These are phyloP conservation scores for Gastroboletus turbinatus DNA, from an alignment of 1,284 basidiomycete genomes.

Conservation along the genomic window DNA sequence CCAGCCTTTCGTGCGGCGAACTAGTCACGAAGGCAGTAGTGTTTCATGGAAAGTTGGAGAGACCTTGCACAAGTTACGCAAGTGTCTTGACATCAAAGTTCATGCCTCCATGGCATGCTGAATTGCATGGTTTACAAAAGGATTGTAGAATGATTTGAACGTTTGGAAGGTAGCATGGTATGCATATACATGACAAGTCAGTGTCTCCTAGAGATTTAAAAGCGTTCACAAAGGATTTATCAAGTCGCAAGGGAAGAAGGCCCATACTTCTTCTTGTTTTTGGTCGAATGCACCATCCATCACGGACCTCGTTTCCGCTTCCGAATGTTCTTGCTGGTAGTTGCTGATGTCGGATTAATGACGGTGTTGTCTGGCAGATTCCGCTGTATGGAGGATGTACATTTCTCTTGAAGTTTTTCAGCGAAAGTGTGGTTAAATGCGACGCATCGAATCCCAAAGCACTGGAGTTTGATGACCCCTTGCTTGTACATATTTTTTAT, in stretches of 20 bases:
- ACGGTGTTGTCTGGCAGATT: background rate
- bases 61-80: constrained; percentile 44
- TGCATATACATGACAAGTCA: constrained; percentile 1
- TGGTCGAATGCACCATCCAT: background rate
- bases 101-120: constrained; percentile 18
- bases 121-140: background rate
- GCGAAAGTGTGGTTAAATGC: constrained; percentile 20
- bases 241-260: background rate
- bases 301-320: constrained; percentile 19
- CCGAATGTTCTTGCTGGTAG: background rate
- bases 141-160: background rate
- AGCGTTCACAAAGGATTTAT: background rate
- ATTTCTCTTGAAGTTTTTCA: constrained; percentile 10
- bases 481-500: constrained; percentile 28
- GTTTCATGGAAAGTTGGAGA: constrained; percentile 40
- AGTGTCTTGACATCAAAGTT: constrained; percentile 54
- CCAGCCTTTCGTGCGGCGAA: constrained; percentile 47
- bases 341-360: background rate
- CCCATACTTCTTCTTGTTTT: constrained; percentile 17
- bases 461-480: constrained; percentile 31
- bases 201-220: constrained; percentile 8
- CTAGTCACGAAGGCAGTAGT: background rate
- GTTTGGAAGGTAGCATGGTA: background rate
- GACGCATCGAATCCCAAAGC: constrained; percentile 28
- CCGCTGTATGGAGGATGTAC: background rate